Percentiles rank a stretch among this genome's conserved stretches.
Conservation (phyloP, 768 basidiomycete species). For the Mycena polygramma region DNA sequence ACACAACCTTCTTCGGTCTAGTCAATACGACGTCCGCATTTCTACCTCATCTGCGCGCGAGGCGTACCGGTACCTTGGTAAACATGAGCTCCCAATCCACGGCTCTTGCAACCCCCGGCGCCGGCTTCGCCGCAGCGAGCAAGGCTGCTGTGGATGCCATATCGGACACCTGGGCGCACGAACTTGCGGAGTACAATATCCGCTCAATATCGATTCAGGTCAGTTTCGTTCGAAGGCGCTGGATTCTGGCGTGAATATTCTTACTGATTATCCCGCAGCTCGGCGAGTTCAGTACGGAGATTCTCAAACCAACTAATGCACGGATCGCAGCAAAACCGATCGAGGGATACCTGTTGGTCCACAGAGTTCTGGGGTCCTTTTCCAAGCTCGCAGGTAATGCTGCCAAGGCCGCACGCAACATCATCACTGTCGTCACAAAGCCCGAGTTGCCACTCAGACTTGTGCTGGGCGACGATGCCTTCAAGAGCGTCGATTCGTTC, state of each 20-base stretch:
- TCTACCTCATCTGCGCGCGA: slow-evolving; percentile 44
- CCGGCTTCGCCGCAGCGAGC: slow-evolving; percentile 33
- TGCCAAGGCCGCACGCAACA: slow-evolving; percentile 20
- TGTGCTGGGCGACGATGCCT: slow-evolving; percentile 26
- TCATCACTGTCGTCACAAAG: slow-evolving; percentile 31
- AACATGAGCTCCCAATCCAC: slow-evolving; percentile 38
- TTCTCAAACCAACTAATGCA: background rate
- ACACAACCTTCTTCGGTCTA: slow-evolving; percentile 46
- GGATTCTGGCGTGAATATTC: background rate
- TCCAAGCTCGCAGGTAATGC: slow-evolving; percentile 28
- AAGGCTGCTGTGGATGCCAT: slow-evolving; percentile 38
- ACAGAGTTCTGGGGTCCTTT: slow-evolving; percentile 15
- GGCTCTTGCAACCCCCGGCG: slow-evolving; percentile 14
- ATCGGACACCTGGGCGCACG: slow-evolving; percentile 19
- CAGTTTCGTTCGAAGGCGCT: background rate
- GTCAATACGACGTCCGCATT: slow-evolving; percentile 42
- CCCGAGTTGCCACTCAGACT: slow-evolving; percentile 33
- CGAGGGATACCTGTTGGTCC: slow-evolving; percentile 26
- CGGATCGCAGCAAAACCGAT: slow-evolving; percentile 33
- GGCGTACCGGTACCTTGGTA: slow-evolving; percentile 33
- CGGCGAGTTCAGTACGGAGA: slow-evolving; percentile 32
- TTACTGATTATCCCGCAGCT: background rate
- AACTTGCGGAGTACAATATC: slow-evolving; percentile 10
- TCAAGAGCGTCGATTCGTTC: background rate
- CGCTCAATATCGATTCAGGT: slow-evolving; percentile 23